Evolutionary conservation across 2,329 filamentous ascomycete genomes (phyloP).

Genomic region (Gliomastix tumulicola): DNA sequence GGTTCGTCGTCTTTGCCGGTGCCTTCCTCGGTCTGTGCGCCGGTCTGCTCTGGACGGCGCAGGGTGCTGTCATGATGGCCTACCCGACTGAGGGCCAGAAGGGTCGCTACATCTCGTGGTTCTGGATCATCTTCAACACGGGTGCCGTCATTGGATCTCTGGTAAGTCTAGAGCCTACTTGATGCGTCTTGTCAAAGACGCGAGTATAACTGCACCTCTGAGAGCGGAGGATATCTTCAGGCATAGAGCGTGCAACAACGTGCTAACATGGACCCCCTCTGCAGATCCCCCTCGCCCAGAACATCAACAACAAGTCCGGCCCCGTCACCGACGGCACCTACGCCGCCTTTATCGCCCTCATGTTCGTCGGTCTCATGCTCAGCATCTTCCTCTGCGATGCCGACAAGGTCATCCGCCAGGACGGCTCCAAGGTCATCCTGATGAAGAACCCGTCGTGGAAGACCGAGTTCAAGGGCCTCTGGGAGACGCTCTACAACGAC

Average conservation of each 20-base stretch:
- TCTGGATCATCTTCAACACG: constrained; percentile 94
- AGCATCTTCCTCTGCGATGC: constrained; percentile 66
- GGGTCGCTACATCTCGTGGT: constrained; percentile 82
- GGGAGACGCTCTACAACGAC: constrained; percentile 62
- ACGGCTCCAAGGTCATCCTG: constrained; percentile 73
- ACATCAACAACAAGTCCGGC: constrained; percentile 49
- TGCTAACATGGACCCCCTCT: too few species aligned
- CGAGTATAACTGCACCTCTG: too few species aligned
- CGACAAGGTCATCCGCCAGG: constrained; percentile 63
- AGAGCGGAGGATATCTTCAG: too few species aligned
- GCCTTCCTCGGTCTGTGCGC: constrained; percentile 72
- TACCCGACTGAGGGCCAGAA: constrained; percentile 78
- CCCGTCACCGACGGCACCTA: constrained; percentile 74
- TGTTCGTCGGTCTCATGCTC: constrained; percentile 63
- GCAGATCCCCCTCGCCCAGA: constrained; percentile 64
- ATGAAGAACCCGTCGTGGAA: constrained; percentile 90
- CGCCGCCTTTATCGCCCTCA: constrained; percentile 80
- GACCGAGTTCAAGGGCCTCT: constrained; percentile 70
- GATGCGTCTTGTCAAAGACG: too few species aligned
- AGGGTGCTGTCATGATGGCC: constrained; percentile 84
- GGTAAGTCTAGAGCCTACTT: too few species aligned
- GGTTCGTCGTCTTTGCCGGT: constrained; percentile 69
- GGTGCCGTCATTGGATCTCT: constrained; percentile 80
- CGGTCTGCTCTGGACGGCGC: constrained; percentile 74
- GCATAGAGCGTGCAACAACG: too few species aligned